Evolutionary conservation across 2,329 filamentous ascomycete species (phyloP).

Genomic region (Kalmusia sp.): DNA sequence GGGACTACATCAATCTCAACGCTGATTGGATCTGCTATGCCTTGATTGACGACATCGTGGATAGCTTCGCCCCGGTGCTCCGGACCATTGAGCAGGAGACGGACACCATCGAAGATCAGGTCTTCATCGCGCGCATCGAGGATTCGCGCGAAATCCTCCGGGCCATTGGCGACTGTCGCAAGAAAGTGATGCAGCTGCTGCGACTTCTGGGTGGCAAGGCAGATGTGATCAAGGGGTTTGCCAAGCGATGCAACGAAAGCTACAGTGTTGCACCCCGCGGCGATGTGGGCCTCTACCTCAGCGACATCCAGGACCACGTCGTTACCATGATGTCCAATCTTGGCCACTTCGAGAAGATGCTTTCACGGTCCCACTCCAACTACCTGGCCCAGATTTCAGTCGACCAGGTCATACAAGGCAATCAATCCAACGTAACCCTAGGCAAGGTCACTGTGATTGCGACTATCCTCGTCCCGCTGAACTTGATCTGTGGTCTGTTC

Average conservation of each 20-base stretch:
- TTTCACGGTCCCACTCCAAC: conserved; percentile 91
- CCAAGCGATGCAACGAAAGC: conserved; percentile 97
- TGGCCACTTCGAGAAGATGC: conserved; percentile 96
- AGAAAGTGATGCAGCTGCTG: conserved; percentile 93
- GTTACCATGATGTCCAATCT: conserved; percentile 99
- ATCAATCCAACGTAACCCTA: conserved; percentile 84
- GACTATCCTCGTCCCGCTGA: conserved; percentile 94
- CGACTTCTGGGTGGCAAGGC: conserved; percentile 94
- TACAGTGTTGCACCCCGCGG: conserved; percentile 94
- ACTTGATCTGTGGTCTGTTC: conserved; percentile 85
- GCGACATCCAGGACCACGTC: conserved; percentile 98
- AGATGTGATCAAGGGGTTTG: conserved; percentile 97
- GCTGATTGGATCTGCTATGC: conserved; percentile 99
- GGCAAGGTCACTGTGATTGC: conserved; percentile 95
- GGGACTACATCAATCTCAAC: conserved; percentile 92
- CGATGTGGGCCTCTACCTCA: conserved; percentile 95
- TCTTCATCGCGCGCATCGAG: conserved; percentile 89
- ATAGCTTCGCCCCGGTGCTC: conserved; percentile 91
- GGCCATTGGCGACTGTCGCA: conserved; percentile 87
- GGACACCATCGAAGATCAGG: conserved; percentile 92
- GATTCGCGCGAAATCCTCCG: conserved; percentile 88
- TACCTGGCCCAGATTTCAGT: conserved; percentile 95
- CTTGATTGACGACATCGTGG: conserved; percentile 97
- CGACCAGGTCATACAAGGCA: conserved; percentile 87
- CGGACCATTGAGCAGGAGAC: conserved; percentile 85